Percentiles rank a stretch among this genome's conserved stretches.
Evolutionary conservation across 306 rosid species (phyloP).

Genomic region (Betula pendula): DNA sequence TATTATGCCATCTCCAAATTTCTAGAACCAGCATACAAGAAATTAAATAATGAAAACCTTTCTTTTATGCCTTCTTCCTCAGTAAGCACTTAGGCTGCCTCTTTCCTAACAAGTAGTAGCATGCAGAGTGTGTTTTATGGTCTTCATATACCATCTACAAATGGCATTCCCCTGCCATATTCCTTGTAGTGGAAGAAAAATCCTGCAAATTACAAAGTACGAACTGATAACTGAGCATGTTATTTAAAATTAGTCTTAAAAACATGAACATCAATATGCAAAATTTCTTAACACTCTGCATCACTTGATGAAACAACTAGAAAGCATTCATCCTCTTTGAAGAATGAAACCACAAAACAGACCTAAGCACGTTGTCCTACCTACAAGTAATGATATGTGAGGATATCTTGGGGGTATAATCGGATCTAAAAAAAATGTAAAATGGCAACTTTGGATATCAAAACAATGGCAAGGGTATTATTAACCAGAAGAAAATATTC

Average conservation of each 20-base stretch:
- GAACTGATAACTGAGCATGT: conserved; percentile 33
- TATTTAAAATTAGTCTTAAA: conserved; percentile 23
- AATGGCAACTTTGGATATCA: conserved; percentile 6
- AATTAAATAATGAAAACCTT: conserved; percentile 11
- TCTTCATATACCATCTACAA: conserved; percentile 13
- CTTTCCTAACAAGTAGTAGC: conserved; percentile 30
- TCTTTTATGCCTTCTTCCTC: conserved; percentile 22
- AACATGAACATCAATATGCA: conserved; percentile 19
- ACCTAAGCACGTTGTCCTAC: conserved; percentile 25
- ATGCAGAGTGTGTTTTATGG: conserved; percentile 14
- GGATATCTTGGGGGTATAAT: conserved; percentile 15
- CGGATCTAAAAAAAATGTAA: not conserved
- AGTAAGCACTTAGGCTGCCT: conserved; percentile 12
- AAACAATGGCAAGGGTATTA: conserved; percentile 7
- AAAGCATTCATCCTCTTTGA: conserved; percentile 23
- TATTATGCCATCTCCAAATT: not conserved
- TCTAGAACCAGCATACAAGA: conserved; percentile 7
- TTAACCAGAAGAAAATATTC: not conserved
- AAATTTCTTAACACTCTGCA: conserved; percentile 32
- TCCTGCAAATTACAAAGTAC: conserved; percentile 52
- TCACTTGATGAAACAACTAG: conserved; percentile 23
- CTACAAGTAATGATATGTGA: conserved; percentile 35
- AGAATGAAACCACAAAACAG: conserved; percentile 17
- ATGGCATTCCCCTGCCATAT: conserved; percentile 21
- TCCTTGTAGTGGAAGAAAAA: conserved; percentile 23